Evolutionary conservation across 345 rosid species (phyloP).

Genomic region (Aethionema arabicum): DNA sequence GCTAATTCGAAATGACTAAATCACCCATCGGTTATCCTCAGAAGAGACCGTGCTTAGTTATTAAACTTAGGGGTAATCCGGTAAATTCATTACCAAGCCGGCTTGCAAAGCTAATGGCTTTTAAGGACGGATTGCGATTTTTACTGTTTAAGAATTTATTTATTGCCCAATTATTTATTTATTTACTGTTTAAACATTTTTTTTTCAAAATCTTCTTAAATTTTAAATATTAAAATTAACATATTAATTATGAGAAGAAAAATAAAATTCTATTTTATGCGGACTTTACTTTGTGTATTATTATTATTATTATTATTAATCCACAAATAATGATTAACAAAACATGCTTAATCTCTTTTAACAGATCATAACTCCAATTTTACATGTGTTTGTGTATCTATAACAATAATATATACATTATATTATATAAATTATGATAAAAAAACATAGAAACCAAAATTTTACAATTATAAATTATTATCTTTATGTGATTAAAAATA

Average conservation of each 20-base stretch:
- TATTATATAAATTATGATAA: too few species aligned
- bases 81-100: constrained; percentile 21
- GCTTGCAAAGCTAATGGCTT: constrained; percentile 36
- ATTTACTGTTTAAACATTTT: too few species aligned
- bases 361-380: neutral
- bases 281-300: neutral
- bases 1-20: constrained; percentile 35
- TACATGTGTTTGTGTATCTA: neutral
- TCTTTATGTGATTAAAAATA: too few species aligned
- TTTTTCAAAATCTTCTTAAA: too few species aligned
- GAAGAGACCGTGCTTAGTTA: neutral
- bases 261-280: constrained; percentile 14
- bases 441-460: too few species aligned
- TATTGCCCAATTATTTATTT: neutral
- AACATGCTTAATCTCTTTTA: constrained; percentile 17
- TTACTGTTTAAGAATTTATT: constrained; percentile 5
- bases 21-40: constrained; percentile 38
- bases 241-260: neutral
- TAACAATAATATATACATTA: neutral
- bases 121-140: constrained; percentile 25
- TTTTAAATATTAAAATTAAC: too few species aligned
- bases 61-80: constrained; percentile 31
- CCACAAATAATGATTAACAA: constrained; percentile 8
- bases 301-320: neutral
- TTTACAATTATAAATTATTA: too few species aligned